A percentile compares a stretch with the other conserved stretches of the same genome.
These are phyloP conservation scores for Sambucus nigra DNA, from an alignment of 129 eudicot species.

Conservation along the genomic window DNA sequence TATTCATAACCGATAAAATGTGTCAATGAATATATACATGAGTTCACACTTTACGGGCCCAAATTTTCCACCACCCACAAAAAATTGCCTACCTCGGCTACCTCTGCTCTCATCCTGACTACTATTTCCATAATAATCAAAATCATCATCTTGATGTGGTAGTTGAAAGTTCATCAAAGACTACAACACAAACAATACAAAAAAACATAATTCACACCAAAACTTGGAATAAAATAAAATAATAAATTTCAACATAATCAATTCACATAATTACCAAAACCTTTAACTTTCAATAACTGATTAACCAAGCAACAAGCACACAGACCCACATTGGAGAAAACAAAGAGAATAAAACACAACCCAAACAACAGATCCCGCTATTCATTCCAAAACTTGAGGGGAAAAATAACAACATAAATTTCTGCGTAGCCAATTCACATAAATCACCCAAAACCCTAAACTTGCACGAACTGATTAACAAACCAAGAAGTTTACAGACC, in stretches of 20 bases:
- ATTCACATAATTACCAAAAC: neutral
- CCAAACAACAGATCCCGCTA: no score
- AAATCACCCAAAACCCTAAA: neutral
- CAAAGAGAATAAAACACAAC: no score
- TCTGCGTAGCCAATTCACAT: no score
- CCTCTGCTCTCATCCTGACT: conserved; percentile 97
- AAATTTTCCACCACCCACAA: conserved; percentile 4
- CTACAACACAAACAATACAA: conserved; percentile 38
- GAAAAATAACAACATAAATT: no score
- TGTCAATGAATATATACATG: neutral
- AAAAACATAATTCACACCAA: conserved; percentile 4
- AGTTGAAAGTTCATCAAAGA: conserved; percentile 82
- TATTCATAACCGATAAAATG: conserved; percentile 22
- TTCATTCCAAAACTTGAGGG: no score
- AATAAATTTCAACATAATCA: neutral
- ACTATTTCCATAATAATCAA: conserved; percentile 72
- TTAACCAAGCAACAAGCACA: no score
- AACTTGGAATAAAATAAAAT: no score
- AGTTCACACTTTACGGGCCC: conserved; percentile 3
- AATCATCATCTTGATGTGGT: conserved; percentile 70
- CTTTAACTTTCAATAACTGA: neutral
- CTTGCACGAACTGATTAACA: neutral
- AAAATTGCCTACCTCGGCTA: conserved; percentile 57
- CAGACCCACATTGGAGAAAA: no score
- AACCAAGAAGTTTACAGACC: no score